Percentiles rank a stretch among this genome's conserved stretches.
phyloP scores from a whole-genome alignment of 225 moss, liverwort and hornwort genomes.

The Pseudisothecium myosuroides region DNA sequence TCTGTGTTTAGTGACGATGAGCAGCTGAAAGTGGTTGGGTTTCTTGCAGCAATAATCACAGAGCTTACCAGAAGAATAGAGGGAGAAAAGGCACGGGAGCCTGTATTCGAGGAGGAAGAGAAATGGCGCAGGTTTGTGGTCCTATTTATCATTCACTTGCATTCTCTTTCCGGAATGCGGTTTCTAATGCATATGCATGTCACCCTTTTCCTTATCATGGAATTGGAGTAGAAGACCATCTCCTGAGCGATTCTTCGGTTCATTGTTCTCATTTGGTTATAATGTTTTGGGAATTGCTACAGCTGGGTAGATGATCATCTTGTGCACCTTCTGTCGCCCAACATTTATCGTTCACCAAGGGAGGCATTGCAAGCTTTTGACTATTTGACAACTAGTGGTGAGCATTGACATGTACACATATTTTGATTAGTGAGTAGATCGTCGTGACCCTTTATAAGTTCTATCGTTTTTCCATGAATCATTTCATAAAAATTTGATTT shows the following conservation, averaged over 20 bases:
- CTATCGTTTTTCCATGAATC: neutral
- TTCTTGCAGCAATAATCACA: constrained; percentile 68
- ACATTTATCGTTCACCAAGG: constrained; percentile 78
- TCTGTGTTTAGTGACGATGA: neutral
- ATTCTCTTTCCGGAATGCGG: neutral
- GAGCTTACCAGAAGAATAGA: constrained; percentile 40
- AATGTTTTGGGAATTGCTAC: neutral
- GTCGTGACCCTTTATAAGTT: neutral
- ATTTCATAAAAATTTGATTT: neutral
- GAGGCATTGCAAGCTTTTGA: constrained; percentile 94
- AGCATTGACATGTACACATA: neutral
- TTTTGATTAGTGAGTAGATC: neutral
- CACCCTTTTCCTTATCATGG: neutral
- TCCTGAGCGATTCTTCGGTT: neutral
- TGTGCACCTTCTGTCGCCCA: constrained; percentile 93
- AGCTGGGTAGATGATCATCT: constrained; percentile 96
- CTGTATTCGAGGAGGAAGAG: constrained; percentile 57
- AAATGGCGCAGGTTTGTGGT: constrained; percentile 79
- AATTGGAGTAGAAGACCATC: neutral
- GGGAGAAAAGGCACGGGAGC: neutral
- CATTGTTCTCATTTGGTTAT: neutral
- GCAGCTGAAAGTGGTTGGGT: neutral
- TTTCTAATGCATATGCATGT: neutral
- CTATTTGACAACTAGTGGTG: constrained; percentile 89
- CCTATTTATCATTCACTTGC: neutral